Base-by-base conservation (phyloP, 2,329 filamentous ascomycete species). In the Arthrobotrys entomopaga region DNA sequence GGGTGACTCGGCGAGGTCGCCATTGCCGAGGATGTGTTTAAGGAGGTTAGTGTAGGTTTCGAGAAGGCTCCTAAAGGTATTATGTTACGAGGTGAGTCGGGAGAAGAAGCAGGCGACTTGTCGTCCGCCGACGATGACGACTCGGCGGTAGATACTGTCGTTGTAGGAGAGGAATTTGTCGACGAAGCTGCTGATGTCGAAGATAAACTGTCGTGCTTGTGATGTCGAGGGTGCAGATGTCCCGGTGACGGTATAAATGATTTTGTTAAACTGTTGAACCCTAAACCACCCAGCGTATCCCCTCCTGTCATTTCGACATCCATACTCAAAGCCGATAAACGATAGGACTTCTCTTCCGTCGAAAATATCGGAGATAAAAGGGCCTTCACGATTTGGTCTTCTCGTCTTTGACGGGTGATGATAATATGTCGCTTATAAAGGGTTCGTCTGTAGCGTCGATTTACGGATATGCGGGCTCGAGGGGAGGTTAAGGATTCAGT, bases 161-260 rank as follows among this genome's bases (percentile, higher is more conserved):
- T 97, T 6, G 94, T 98, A 0, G 95, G 95, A 7, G 94, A 98
- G 20, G 94, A 97, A 79, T 97, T 93, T 48, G 91, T 91, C 0
- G 95, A 98, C 77, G 91, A 92, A 15, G 91, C 91, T 64, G 86
- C 86, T 76, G 90, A 89, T 57, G 56, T 73, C 1, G 90, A 92
- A 6, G 90, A 93, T n/a, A 88, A 90, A 82, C 90, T 92, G 80
- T 91, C 87, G 80, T 88, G 86, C 80, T 91, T 90, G 79, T 89
- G 88, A 82, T 92, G 91, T 76, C 84, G 84, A 75, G 83, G 80
- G 50, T 75, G 71, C 59, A 75, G 43, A 65, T 75, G 65, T 29
- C 71, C 71, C 19, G 71, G 65, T 26, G 71, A 75, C 20, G 71
- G 63, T 42, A 75, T 63, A 65, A 69, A 69, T 20, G 71, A 63